Conservation (phyloP, 768 basidiomycete species). For the Phanerochaete sordida region DNA sequence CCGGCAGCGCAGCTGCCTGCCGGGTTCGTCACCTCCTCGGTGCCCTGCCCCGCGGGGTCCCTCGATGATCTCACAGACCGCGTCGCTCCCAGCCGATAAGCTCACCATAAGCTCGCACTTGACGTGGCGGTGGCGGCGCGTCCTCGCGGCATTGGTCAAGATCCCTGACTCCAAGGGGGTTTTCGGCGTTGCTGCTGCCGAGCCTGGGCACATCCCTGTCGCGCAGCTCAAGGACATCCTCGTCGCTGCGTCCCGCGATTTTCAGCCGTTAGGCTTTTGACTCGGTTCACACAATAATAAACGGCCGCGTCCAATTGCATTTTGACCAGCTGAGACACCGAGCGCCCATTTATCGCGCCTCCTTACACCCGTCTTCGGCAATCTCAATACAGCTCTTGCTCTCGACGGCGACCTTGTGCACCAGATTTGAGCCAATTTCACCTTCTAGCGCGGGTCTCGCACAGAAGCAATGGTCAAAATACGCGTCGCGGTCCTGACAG, state of each 20-base stretch:
- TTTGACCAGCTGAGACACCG: not conserved
- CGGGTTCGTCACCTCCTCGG: not conserved
- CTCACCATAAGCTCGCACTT: not conserved
- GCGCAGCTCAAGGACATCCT: not conserved
- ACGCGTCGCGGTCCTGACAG: conserved; percentile 28
- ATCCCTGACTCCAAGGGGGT: too few species aligned
- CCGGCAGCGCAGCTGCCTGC: not conserved
- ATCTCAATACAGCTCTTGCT: not conserved
- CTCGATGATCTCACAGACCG: not conserved
- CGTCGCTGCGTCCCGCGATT: not conserved
- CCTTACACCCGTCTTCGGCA: not conserved
- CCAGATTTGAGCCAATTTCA: not conserved
- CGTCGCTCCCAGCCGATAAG: not conserved
- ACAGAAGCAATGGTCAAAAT: conserved; percentile 7
- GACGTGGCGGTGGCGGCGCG: not conserved
- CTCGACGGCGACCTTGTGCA: not conserved
- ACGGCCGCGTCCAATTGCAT: not conserved
- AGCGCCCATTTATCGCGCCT: not conserved
- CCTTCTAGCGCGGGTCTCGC: not conserved
- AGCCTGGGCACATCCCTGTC: not conserved
- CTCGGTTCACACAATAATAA: not conserved
- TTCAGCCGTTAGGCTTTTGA: not conserved
- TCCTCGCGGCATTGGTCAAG: too few species aligned
- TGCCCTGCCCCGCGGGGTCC: not conserved
- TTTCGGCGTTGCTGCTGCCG: not conserved